Evolutionary conservation across 1,284 basidiomycete genomes (phyloP), one percentile per base, ranked within the genome.

Genomic region (Cutaneotrichosporon cyanovorans): DNA sequence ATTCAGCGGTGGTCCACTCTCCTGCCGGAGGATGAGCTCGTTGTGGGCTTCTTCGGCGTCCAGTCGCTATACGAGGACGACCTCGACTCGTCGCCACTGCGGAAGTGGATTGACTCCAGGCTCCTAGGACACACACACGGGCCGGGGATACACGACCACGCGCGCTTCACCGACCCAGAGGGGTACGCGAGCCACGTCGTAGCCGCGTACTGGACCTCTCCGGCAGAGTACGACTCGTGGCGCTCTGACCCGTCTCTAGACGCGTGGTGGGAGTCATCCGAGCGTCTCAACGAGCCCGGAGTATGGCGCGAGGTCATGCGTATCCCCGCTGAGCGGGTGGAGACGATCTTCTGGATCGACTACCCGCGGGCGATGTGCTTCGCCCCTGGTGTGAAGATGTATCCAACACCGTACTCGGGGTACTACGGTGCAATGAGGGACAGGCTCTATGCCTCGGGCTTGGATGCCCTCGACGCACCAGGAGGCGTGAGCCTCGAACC

Each of bases 361-460:
- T 50, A 42, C 9, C 48, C 44, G 1, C 43, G 44, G 35, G 48
- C 44, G 8, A 18, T 42, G 12, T 42, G 38, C 40, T 23, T 16
- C 19, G 44, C 45, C 25, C 18, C 37, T 8, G 25, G 25, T 18
- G 37, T 45, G 5, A 23, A 23, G 37, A 16, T 50, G 10, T 50
- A 50, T 25, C 48, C 48, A 3, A 50, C 48, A n/a, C 48, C 48
- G 28, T 50, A 50, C 40, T 50, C 43, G 40, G 48, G 48, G 33
- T 50, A 50, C 40, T 50, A 50, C 19, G 48, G 48, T 4, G 48
- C 48, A 32, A 50, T 50, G 48, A 43, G 48, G 8, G 48, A 50
- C 44, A 43, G 48, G 9, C 37, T 50, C 8, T n/a, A 9, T 3
- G n/a, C 10, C 3, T 40, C 41, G 20, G 47, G 32, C 3, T 7